Evolutionary conservation across 2,329 filamentous ascomycete genomes (phyloP).

Genomic region (Leptographium radiaticola): DNA sequence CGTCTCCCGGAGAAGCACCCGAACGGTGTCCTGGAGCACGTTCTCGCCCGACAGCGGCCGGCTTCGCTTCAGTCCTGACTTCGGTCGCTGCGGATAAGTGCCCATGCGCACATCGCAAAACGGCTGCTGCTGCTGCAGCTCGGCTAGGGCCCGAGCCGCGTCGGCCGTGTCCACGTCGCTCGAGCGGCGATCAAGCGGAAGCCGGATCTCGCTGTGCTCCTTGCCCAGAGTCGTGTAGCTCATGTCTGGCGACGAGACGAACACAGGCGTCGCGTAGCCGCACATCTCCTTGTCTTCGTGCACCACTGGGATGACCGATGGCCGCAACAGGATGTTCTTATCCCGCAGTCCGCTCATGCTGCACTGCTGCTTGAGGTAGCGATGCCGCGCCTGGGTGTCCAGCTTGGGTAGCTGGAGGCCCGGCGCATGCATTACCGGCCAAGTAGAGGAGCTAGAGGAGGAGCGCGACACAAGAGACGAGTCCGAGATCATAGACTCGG

Average conservation of each 20-base stretch:
- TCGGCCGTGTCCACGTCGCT: constrained; percentile 42
- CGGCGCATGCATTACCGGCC: constrained; percentile 47
- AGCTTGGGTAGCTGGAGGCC: constrained; percentile 29
- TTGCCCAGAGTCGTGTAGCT: constrained; percentile 38
- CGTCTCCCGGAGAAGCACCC: constrained; percentile 39
- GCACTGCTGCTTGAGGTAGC: constrained; percentile 43
- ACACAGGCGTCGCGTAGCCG: constrained; percentile 14
- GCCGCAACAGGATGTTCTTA: constrained; percentile 38
- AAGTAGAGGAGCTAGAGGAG: constrained; percentile 49
- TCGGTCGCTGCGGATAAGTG: constrained; percentile 9
- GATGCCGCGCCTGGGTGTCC: constrained; percentile 51
- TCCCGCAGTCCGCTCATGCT: constrained; percentile 8
- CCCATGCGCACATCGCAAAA: constrained; percentile 17
- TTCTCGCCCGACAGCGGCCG: constrained; percentile 45
- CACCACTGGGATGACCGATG: constrained; percentile 35
- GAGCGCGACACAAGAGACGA: constrained; percentile 48
- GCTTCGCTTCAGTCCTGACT: constrained; percentile 42
- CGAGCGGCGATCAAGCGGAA: constrained; percentile 31
- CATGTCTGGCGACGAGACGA: constrained; percentile 43
- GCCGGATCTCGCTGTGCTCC: constrained; percentile 33
- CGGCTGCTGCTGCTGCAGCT: constrained; percentile 43
- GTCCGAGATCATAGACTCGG: constrained; percentile 56
- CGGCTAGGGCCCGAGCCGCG: constrained; percentile 45
- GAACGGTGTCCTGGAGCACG: constrained; percentile 53
- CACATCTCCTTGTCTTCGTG: constrained; percentile 38